Evolutionary conservation across 306 rosid species (phyloP), one percentile per base, ranked within the genome.

Genomic region (Canavalia ensiformis): DNA sequence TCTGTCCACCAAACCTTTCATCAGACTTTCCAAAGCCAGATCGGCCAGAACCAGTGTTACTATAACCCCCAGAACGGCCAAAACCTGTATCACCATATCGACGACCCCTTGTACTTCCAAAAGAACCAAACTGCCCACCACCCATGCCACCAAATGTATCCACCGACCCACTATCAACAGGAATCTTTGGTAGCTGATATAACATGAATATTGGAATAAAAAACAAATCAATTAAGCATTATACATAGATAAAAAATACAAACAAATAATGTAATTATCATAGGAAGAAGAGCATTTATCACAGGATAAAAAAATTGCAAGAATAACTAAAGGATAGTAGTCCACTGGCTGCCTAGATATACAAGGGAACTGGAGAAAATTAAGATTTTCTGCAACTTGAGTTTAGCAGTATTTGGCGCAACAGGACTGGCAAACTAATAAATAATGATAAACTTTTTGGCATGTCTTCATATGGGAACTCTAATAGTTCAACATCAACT

Each of bases 131-230:
- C 65, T 81, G 87, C 4, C 97, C 88, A 29, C 91, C 80, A 41
- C 96, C 90, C 84, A 75, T 83, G 85, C 81, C 87, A 34, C 87
- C 69, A 60, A 85, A 76, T 84, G 87, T 80, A 69, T 83, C 89
- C 52, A 82, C 60, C 34, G 87, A 85, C 75, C 81, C 85, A 55
- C 89, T 77, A 49, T 89, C 97, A 75, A 82, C 91, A 50, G 94
- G 78, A 74, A 95, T 89, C 49, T 52, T 84, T 3, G 98, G 95
- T 41, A 96, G 91, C 99, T 96, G 92, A 81, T 83, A 75, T 18
- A 87, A 83, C 63, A 81, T 42, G 37, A 80, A 83, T 34, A 70
- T 47, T 29, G 67, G 57, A 39, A 71, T 7, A 65, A 49, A 56
- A 67, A 81, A 77, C n/a, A 76, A 37, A 78, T 69, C 67, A 74